Percentiles rank a stretch among this genome's conserved stretches.
Conservation (phyloP, 108 stramenopile species). For the Cyclotella cryptica region DNA sequence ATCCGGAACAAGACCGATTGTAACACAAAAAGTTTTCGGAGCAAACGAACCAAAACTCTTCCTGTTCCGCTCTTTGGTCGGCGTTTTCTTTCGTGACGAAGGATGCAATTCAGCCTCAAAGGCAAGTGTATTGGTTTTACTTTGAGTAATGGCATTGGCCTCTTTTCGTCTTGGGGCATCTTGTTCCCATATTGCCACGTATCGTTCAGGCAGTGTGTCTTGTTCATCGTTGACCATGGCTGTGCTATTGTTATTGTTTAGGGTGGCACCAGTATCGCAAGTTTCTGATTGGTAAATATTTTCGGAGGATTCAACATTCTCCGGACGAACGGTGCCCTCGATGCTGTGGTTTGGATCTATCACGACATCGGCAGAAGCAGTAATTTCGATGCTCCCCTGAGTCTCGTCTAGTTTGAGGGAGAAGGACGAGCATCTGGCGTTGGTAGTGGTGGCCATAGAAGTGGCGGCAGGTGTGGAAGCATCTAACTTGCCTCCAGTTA, state of each 20-base stretch:
- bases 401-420: constrained; percentile 5
- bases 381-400: constrained; percentile 5
- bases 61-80: neutral
- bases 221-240: neutral
- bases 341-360: neutral
- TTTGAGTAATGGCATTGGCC: neutral
- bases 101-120: constrained; percentile 48
- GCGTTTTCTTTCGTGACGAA: neutral
- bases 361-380: neutral
- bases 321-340: neutral
- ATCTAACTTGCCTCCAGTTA: neutral
- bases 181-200: constrained; percentile 41
- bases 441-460: neutral
- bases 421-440: neutral
- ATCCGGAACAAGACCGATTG: constrained; percentile 39
- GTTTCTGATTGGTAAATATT: no score
- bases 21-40: constrained; percentile 41
- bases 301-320: neutral
- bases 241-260: neutral
- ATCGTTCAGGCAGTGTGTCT: constrained; percentile 16
- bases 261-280: no score
- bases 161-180: neutral
- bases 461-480: neutral
- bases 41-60: constrained; percentile 16
- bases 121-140: constrained; percentile 28